These are phyloP conservation scores for Suillus lakei DNA, from an alignment of 768 basidiomycete species.

Conservation along the genomic window DNA sequence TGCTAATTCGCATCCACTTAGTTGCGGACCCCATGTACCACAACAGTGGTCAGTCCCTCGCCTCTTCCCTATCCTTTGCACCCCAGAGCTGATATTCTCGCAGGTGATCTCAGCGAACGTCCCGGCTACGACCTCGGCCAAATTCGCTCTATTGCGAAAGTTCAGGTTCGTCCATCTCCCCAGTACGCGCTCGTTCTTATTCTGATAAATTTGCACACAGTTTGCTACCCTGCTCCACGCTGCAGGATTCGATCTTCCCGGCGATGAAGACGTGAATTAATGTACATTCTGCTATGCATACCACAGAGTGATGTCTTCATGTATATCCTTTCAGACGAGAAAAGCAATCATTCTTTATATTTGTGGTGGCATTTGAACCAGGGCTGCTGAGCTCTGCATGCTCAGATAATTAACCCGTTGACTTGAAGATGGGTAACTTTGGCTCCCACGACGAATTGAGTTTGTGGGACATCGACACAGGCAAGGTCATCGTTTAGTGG, in stretches of 20 bases:
- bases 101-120: constrained; percentile 80
- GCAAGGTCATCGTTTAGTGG: no score
- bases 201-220: constrained; percentile 35
- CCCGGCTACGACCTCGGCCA: constrained; percentile 85
- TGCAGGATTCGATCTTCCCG: constrained; percentile 57
- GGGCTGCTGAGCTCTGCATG: no score
- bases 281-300: background rate
- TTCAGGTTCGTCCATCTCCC: constrained; percentile 58
- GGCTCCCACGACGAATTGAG: no score
- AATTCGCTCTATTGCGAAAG: constrained; percentile 82
- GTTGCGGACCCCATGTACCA: constrained; percentile 92
- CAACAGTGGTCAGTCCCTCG: constrained; percentile 61
- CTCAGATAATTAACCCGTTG: no score
- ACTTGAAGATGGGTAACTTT: no score
- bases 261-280: constrained; percentile 10
- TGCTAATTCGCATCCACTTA: constrained; percentile 27
- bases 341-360: background rate
- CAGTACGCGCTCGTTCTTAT: background rate
- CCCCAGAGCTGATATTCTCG: constrained; percentile 1
- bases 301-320: background rate
- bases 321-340: background rate
- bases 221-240: constrained; percentile 74
- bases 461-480: no score
- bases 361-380: background rate
- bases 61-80: background rate